Evolutionary conservation across 805 yeast species (phyloP), one percentile per base, ranked within the genome.

Genomic region (Soucietia sequanensis): DNA sequence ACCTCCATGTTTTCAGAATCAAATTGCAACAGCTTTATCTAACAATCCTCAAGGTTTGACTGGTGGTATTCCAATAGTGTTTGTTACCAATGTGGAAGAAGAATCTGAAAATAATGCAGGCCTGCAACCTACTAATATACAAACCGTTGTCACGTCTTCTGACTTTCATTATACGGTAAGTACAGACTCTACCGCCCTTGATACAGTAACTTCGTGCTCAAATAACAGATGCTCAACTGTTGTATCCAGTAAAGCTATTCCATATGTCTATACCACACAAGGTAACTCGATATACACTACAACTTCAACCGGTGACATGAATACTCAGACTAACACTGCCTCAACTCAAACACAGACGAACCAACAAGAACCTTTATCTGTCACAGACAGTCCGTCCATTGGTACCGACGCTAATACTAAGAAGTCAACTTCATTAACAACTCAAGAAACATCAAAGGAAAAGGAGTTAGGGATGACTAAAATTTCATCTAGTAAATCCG

Each of bases 41-140:
- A 41, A 39, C n/a, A 46, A 51, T 26, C 54, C 52, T 7, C 25
- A 34, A 6, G 38, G 43, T 13, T 23, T 41, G 18, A 34, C 49
- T 9, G 37, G 47, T 3, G 69, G 69, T 19, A 59, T 63, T 22
- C 50, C 52, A 11, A 37, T 63, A n/a, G 60, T 52, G 2, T 51
- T 62, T 30, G 64, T 59, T 11, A 54, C 60, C 33, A 60, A 35
- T 5, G 46, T 40, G 11, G 36, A 23, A 2, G 35, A 24, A 6
- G 20, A 27, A 14, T 18, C 44, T 21, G 35, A 24, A 5, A 30
- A 17, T 17, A 32, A 22, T 11, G 37, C 27, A 17, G n/a, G n/a
- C n/a, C n/a, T n/a, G n/a, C n/a, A n/a, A n/a, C n/a, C n/a, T n/a
- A n/a, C n/a, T n/a, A n/a, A n/a, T n/a, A n/a, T n/a, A n/a, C 34